A percentile compares a stretch with the other conserved stretches of the same genome.
Conservation (phyloP, 139 green algal species). For the Nannochloris sp. region DNA sequence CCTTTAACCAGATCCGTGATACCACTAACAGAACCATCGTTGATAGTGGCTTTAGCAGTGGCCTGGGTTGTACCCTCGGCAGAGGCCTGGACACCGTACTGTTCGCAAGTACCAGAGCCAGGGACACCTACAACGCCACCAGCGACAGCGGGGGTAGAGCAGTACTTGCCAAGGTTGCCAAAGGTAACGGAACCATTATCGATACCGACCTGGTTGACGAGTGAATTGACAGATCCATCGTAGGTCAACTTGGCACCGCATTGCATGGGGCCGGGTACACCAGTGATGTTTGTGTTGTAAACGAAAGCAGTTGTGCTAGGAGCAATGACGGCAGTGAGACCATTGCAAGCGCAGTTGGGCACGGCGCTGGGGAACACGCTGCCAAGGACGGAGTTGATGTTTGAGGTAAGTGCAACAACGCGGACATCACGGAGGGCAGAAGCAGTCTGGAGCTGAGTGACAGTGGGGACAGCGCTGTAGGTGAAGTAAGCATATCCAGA, state of each 20-base stretch:
- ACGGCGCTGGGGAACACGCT: not conserved
- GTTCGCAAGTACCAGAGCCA: not conserved
- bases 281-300: not conserved
- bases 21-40: not conserved
- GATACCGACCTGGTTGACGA: not conserved
- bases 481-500: not conserved
- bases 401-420: not conserved
- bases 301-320: not conserved
- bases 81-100: not conserved
- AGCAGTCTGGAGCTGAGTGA: not conserved
- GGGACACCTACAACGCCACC: not conserved
- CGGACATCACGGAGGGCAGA: not conserved
- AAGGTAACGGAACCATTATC: not conserved
- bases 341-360: not conserved
- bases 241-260: not conserved
- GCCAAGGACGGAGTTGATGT: not conserved
- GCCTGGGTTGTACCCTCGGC: not conserved
- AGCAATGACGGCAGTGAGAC: not conserved
- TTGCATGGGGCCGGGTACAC: not conserved
- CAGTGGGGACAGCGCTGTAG: not conserved
- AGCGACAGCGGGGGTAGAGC: not conserved
- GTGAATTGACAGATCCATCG: not conserved
- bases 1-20: not conserved
- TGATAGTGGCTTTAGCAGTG: not conserved
- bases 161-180: not conserved